Evolutionary conservation across 2,329 filamentous ascomycete species (phyloP).

Genomic region (Chaetomium sp.): DNA sequence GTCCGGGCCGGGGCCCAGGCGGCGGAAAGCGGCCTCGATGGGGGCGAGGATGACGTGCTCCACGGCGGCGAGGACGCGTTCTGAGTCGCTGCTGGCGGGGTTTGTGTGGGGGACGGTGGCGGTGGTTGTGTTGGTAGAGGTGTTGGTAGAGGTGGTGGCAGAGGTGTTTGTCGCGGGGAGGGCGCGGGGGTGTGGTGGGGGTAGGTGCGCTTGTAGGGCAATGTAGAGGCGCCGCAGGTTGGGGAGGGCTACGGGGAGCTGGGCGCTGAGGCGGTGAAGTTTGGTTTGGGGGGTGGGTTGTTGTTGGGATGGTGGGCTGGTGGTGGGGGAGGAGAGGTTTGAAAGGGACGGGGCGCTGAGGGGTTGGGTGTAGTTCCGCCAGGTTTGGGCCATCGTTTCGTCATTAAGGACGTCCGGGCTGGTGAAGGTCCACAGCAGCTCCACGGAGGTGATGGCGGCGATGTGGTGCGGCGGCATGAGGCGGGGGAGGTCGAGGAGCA

Average conservation of each 20-base stretch:
- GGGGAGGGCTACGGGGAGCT: background rate
- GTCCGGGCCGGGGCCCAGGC: background rate
- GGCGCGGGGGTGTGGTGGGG: background rate
- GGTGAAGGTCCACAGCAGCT: slow-evolving; percentile 14
- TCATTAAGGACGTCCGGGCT: background rate
- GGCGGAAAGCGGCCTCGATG: slow-evolving; percentile 5
- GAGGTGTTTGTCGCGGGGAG: background rate
- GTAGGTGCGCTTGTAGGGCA: background rate
- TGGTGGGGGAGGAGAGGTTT: background rate
- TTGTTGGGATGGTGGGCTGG: background rate
- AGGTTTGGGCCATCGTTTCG: background rate
- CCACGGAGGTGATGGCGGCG: slow-evolving; percentile 12
- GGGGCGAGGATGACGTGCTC: background rate
- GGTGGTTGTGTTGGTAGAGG: background rate
- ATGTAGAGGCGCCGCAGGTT: slow-evolving; percentile 9
- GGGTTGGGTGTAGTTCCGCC: background rate
- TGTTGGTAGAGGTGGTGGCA: background rate
- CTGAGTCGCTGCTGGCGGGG: too few species aligned
- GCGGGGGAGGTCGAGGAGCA: slow-evolving; percentile 9
- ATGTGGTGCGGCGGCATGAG: slow-evolving; percentile 8
- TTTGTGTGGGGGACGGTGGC: background rate
- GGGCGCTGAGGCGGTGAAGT: background rate
- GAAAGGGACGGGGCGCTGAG: background rate
- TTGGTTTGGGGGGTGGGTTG: background rate
- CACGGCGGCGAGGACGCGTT: background rate